Base-by-base conservation (phyloP, 257 asterid genomes). In the Petrea volubilis region DNA sequence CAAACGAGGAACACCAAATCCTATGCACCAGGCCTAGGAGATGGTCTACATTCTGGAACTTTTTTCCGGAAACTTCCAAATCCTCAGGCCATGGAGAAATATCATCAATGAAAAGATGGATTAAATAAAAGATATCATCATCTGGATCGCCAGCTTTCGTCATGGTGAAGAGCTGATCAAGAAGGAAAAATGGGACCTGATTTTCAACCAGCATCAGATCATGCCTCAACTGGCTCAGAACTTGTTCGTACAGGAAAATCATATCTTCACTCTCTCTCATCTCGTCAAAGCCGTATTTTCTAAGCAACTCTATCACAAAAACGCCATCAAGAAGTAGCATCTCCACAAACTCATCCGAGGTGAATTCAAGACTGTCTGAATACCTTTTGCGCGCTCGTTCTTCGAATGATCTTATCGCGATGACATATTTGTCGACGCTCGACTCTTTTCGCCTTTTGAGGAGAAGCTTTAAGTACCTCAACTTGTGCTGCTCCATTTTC, bases 201-300 rank as follows among this genome's bases (percentile, higher is more conserved):
- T 82, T 85, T 57, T 82, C 90, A 9, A 85, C 46, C 50, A 80
- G n/a, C 25, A 85, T 31, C 72, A 80, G 8, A 40, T 85, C 90
- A 25, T 60, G 67, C 17, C 51, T 29, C 11, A 75, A 9, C 27
- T 64, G 70, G 41, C 60, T 46, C 17, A 56, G 52, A 5, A 75
- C 15, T 51, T 68, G 74, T 15, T 66, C 72, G 14, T 77, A 34
- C 5, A 68, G 74, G 44, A 81, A 75, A 14, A 78, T 49, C 0
- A 51, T 11, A 2, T 81, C 81, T 10, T 67, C 74, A 2, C 21
- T 65, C 23, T 53, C 64, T 12, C 69, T 59, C 51, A 28, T 5
- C 31, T 60, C 53, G 14, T 63, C 68, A 6, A 73, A 18, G 0
- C 27, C 52, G 17, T 55, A 51, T 38, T 71, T 78, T 24, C 84